Percentiles rank a stretch among this genome's conserved stretches.
Conservation (phyloP, 2,329 filamentous ascomycete species). For the Cladobotryum protrusum region DNA sequence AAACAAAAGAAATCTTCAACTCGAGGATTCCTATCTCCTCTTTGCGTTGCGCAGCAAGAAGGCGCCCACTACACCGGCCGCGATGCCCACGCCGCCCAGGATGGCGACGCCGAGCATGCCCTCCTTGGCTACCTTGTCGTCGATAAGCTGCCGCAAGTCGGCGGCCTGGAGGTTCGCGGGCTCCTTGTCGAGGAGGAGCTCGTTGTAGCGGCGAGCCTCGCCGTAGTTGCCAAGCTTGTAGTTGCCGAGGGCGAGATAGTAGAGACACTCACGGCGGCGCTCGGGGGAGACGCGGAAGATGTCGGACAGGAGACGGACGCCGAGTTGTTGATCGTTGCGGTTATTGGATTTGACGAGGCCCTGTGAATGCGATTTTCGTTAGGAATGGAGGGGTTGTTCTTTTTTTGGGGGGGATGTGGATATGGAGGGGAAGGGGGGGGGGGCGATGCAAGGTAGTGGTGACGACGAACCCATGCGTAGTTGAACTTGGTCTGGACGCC, state of each 20-base stretch:
- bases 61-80: constrained; percentile 86
- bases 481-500: constrained; percentile 99
- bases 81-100: constrained; percentile 84
- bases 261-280: constrained; percentile 92
- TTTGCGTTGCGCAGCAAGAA: constrained; percentile 74
- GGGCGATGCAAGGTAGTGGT: constrained; percentile 1
- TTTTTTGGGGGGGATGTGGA: not conserved
- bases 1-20: not conserved
- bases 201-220: constrained; percentile 91
- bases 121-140: constrained; percentile 94
- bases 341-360: constrained; percentile 89
- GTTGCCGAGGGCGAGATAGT: constrained; percentile 94
- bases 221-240: constrained; percentile 98
- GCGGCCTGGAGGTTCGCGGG: constrained; percentile 84
- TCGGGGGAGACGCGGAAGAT: constrained; percentile 94
- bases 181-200: constrained; percentile 84
- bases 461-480: constrained; percentile 79
- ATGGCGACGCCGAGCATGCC: constrained; percentile 92
- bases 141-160: constrained; percentile 80
- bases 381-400: not conserved
- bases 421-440: constrained; percentile 1
- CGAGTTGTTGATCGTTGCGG: constrained; percentile 85
- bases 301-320: constrained; percentile 86
- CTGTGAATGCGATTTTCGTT: constrained; percentile 39
- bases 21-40: constrained; percentile 38